Percentiles rank a stretch among this genome's conserved stretches.
Conservation (phyloP, 768 basidiomycete genomes). For the Rhizopogon vinicolor region DNA sequence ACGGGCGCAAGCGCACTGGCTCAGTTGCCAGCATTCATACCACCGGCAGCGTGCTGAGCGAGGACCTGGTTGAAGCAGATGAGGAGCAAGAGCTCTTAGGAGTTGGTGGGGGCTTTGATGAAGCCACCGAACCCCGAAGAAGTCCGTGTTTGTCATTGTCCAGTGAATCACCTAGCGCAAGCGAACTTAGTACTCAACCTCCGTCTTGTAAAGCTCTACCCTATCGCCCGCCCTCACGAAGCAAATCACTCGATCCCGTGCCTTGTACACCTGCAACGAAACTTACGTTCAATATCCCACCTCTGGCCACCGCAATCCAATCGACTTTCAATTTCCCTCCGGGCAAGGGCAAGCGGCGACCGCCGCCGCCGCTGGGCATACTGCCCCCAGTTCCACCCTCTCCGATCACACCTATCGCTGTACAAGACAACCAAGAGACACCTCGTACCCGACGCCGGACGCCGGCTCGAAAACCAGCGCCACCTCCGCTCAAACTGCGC, state of each 20-base stretch:
- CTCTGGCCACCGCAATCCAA: constrained; percentile 48
- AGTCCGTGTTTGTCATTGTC: constrained; percentile 27
- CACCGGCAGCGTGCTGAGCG: constrained; percentile 65
- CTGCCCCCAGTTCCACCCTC: constrained; percentile 74
- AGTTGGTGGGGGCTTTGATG: constrained; percentile 60
- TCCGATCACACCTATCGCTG: constrained; percentile 50
- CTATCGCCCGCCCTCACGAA: constrained; percentile 4
- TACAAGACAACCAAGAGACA: constrained; percentile 24
- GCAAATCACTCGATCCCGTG: constrained; percentile 21
- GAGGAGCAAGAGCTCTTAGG: constrained; percentile 73
- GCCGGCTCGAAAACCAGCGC: constrained; percentile 49
- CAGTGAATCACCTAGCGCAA: constrained; percentile 32
- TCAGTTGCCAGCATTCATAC: constrained; percentile 73
- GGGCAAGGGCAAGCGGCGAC: constrained; percentile 54
- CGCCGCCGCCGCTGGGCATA: constrained; percentile 52
- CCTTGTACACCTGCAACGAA: constrained; percentile 58
- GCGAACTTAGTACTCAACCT: constrained; percentile 21
- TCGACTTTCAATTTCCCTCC: constrained; percentile 43
- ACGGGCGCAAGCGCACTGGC: constrained; percentile 66
- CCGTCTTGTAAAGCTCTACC: constrained; percentile 1
- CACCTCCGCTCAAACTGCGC: constrained; percentile 53
- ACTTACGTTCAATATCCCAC: constrained; percentile 46
- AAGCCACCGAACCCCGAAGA: constrained; percentile 27
- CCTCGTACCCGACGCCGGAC: constrained; percentile 39
- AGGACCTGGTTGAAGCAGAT: constrained; percentile 78